Conservation (phyloP, 495 filamentous ascomycete species). For the Daldinia concentrica region DNA sequence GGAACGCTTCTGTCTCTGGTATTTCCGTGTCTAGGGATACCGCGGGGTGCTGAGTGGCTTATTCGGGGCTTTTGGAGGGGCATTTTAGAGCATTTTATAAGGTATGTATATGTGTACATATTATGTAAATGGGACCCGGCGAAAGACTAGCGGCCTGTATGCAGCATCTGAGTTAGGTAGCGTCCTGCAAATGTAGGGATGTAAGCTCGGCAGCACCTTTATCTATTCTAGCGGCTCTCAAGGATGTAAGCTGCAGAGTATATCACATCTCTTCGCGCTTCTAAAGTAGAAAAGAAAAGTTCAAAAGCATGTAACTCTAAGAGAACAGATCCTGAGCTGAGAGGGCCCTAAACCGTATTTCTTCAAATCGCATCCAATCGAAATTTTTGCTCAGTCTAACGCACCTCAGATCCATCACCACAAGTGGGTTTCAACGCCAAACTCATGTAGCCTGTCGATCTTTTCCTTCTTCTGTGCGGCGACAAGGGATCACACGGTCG, state of each 20-base stretch:
- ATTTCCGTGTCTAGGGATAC: slow-evolving; percentile 24
- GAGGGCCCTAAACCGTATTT: slow-evolving; percentile 4
- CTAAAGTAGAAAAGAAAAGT: neutral
- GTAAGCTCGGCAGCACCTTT: slow-evolving; percentile 20
- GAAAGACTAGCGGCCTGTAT: slow-evolving; percentile 34
- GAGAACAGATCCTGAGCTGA: slow-evolving; percentile 7
- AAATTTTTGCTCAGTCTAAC: slow-evolving; percentile 33
- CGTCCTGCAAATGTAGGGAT: slow-evolving; percentile 36
- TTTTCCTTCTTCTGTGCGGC: slow-evolving; percentile 30
- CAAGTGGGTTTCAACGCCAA: slow-evolving; percentile 31
- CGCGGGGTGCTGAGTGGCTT: slow-evolving; percentile 9
- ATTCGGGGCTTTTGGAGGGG: slow-evolving; percentile 6
- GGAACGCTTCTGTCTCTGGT: slow-evolving; percentile 34
- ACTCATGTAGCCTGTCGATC: slow-evolving; percentile 36
- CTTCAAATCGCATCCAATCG: slow-evolving; percentile 29
- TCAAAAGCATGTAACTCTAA: neutral
- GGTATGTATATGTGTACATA: too few species aligned
- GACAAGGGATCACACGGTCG: slow-evolving; percentile 30
- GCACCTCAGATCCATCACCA: slow-evolving; percentile 34
- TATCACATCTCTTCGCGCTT: neutral
- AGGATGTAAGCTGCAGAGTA: slow-evolving; percentile 18
- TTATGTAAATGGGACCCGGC: neutral
- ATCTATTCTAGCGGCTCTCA: slow-evolving; percentile 35
- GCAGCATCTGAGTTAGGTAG: slow-evolving; percentile 23
- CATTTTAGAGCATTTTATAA: slow-evolving; percentile 11